Evolutionary conservation across 2,329 filamentous ascomycete species (phyloP).

Genomic region (Leptographium lundbergii): DNA sequence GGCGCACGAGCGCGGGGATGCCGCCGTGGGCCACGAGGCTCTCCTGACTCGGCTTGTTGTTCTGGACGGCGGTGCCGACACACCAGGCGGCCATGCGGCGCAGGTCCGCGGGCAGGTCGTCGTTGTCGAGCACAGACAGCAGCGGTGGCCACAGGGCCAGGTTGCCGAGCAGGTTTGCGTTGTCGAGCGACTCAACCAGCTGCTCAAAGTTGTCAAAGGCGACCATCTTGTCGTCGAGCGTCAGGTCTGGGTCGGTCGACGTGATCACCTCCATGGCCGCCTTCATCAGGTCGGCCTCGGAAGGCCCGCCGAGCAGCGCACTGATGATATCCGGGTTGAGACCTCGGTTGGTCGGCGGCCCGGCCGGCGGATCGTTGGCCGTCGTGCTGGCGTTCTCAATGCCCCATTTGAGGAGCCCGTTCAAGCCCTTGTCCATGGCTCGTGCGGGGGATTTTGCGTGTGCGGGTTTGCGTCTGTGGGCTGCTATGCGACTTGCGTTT

Average conservation of each 20-base stretch:
- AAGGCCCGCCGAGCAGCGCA: constrained; percentile 68
- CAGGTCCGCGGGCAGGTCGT: constrained; percentile 49
- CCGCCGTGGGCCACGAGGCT: constrained; percentile 50
- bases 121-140: constrained; percentile 52
- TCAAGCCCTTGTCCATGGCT: constrained; percentile 22
- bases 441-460: not conserved
- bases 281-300: constrained; percentile 86
- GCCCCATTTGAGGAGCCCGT: constrained; percentile 25
- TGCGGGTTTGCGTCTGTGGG: not conserved
- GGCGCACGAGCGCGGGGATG: constrained; percentile 53
- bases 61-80: constrained; percentile 88
- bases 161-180: constrained; percentile 82
- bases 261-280: constrained; percentile 67
- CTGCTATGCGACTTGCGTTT: not conserved
- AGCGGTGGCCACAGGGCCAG: constrained; percentile 75
- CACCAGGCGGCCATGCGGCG: constrained; percentile 88
- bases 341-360: constrained; percentile 21
- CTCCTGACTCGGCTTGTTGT: constrained; percentile 80
- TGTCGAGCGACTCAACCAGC: constrained; percentile 84
- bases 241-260: constrained; percentile 44
- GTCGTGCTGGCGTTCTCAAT: constrained; percentile 17
- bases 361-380: constrained; percentile 12
- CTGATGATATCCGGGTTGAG: constrained; percentile 61
- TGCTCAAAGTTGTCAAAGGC: constrained; percentile 96
- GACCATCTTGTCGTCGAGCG: constrained; percentile 62